These are phyloP conservation scores for Prunus salicina DNA, from an alignment of 306 rosid species.

Conservation along the genomic window DNA sequence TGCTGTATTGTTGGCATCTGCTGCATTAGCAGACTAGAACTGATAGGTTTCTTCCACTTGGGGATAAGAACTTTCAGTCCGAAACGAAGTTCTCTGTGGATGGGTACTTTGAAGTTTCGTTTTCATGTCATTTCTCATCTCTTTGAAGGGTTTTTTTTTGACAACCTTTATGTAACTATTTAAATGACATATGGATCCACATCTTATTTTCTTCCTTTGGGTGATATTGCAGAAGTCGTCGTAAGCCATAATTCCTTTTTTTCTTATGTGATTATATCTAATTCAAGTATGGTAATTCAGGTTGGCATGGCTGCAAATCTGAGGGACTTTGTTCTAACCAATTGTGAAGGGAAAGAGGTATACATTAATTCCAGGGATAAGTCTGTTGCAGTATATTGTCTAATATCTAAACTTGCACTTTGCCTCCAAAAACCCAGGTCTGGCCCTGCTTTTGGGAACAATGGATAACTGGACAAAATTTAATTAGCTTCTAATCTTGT, in stretches of 20 bases:
- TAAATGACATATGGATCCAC: neutral
- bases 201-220: neutral
- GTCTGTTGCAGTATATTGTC: constrained; percentile 8
- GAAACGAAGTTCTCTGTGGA: neutral
- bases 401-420: constrained; percentile 11
- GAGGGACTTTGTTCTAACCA: constrained; percentile 69
- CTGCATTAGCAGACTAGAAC: neutral
- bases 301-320: constrained; percentile 95
- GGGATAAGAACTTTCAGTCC: neutral
- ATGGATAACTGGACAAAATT: too few relatives aligned
- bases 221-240: neutral
- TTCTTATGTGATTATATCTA: neutral
- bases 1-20: neutral
- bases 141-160: neutral
- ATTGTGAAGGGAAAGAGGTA: constrained; percentile 81
- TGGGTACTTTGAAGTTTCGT: neutral
- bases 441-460: too few relatives aligned
- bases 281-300: constrained; percentile 34
- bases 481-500: too few relatives aligned
- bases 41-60: neutral
- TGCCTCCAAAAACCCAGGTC: neutral
- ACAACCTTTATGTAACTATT: neutral
- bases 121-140: neutral
- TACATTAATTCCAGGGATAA: constrained; percentile 6
- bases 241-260: neutral